phyloP scores from a whole-genome alignment of 2,329 filamentous ascomycete genomes.

The Botryosphaeria agaves region DNA sequence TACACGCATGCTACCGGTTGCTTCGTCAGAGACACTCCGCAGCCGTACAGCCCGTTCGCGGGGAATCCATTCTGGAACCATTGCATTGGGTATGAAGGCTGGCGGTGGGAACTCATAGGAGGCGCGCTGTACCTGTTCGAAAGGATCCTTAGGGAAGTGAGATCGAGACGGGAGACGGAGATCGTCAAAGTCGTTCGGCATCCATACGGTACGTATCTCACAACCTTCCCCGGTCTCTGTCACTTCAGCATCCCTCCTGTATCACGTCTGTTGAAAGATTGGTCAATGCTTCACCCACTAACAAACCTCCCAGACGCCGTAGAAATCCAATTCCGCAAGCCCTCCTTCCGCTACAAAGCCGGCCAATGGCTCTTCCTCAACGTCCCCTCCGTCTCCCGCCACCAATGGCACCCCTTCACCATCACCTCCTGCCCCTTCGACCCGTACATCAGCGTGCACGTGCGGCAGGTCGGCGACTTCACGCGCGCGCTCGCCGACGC shows the following conservation, averaged over 20 bases:
- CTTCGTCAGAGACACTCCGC: constrained; percentile 71
- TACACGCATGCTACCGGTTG: constrained; percentile 95
- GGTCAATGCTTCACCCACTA: too few relatives aligned
- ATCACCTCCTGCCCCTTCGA: constrained; percentile 97
- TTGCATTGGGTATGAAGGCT: constrained; percentile 88
- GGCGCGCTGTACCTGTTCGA: constrained; percentile 76
- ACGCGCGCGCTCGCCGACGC: constrained; percentile 87
- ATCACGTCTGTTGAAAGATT: too few relatives aligned
- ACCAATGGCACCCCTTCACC: constrained; percentile 98
- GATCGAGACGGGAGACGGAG: constrained; percentile 64
- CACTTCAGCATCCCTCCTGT: too few relatives aligned
- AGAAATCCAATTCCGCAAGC: constrained; percentile 93
- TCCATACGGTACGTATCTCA: constrained; percentile 55
- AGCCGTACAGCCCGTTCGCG: constrained; percentile 68
- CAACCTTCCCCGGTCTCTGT: constrained; percentile 1
- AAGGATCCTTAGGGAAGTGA: constrained; percentile 79
- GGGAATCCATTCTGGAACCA: constrained; percentile 72
- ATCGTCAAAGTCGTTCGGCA: constrained; percentile 92
- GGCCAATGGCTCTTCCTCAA: constrained; percentile 98
- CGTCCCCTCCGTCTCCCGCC: constrained; percentile 68
- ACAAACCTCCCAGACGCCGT: constrained; percentile 51
- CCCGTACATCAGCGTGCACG: constrained; percentile 83
- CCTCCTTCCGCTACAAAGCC: constrained; percentile 94
- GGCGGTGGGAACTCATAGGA: constrained; percentile 87
- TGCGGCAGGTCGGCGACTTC: constrained; percentile 94